These are phyloP conservation scores for Ramaria sp. DNA, from an alignment of 768 basidiomycete species.

Conservation along the genomic window DNA sequence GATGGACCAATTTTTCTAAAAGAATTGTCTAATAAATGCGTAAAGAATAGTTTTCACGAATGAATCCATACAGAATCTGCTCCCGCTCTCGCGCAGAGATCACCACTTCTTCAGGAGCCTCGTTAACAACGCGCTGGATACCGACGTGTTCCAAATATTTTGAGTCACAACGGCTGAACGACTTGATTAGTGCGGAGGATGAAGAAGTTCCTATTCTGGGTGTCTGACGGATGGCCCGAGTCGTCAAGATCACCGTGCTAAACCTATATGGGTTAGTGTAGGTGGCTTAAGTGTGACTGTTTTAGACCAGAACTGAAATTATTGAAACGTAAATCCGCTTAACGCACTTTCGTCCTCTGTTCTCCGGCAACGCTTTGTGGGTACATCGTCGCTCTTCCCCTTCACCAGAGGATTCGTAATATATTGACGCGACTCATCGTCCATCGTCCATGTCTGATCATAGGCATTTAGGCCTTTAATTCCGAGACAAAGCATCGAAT, in stretches of 20 bases:
- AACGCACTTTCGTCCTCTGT: slow-evolving; percentile 2
- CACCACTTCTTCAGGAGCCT: slow-evolving; percentile 21
- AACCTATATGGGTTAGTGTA: slow-evolving; percentile 21
- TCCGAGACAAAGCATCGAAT: slow-evolving; percentile 32
- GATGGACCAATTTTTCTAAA: slow-evolving; percentile 23
- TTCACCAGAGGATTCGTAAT: slow-evolving; percentile 7
- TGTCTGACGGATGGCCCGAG: slow-evolving; percentile 35
- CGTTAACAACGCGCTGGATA: slow-evolving; percentile 19
- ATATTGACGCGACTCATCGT: slow-evolving; percentile 14
- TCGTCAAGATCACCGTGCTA: slow-evolving; percentile 35
- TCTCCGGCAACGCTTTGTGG: neutral
- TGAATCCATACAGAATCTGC: slow-evolving; percentile 29
- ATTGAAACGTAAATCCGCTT: neutral
- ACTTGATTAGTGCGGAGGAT: slow-evolving; percentile 7
- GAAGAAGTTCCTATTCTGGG: slow-evolving; percentile 26
- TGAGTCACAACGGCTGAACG: slow-evolving; percentile 15
- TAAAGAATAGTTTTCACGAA: slow-evolving; percentile 2
- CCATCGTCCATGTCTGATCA: slow-evolving; percentile 34
- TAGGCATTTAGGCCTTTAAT: slow-evolving; percentile 25
- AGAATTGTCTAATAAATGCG: slow-evolving; percentile 1
- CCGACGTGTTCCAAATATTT: slow-evolving; percentile 15
- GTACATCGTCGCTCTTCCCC: neutral
- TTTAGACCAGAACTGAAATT: neutral
- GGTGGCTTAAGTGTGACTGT: slow-evolving; percentile 15
- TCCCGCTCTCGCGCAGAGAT: slow-evolving; percentile 19